Percentiles rank a stretch among this genome's conserved stretches.
Evolutionary conservation across 805 yeast genomes (phyloP).

Genomic region (Metschnikowia cerradonensis): DNA sequence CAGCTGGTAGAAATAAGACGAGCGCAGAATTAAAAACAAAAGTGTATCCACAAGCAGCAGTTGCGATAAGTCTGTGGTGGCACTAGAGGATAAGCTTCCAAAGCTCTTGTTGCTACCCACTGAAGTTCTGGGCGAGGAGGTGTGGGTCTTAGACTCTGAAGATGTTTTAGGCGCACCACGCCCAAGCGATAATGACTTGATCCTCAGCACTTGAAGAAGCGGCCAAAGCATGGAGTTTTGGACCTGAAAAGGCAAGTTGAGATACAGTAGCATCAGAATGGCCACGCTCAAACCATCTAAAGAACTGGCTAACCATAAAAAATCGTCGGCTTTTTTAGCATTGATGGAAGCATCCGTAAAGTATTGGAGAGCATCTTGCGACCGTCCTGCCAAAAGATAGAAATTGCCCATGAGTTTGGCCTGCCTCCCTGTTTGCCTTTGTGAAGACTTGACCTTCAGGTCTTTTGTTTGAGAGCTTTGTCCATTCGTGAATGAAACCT

Average conservation of each 20-base stretch:
- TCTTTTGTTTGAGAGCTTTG: conserved; percentile 18
- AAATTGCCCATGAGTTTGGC: conserved; percentile 72
- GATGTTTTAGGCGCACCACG: conserved; percentile 48
- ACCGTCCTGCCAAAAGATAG: conserved; percentile 74
- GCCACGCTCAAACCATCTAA: conserved; percentile 77
- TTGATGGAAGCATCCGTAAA: conserved; percentile 69
- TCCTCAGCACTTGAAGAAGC: conserved; percentile 30
- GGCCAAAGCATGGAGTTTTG: conserved; percentile 35
- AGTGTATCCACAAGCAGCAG: conserved; percentile 33
- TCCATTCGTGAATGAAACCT: conserved; percentile 25
- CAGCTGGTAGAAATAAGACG: conserved; percentile 27
- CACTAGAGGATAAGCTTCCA: conserved; percentile 24
- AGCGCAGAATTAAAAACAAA: conserved; percentile 25
- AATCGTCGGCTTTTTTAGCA: conserved; percentile 63
- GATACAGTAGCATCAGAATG: conserved; percentile 53
- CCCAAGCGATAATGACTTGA: conserved; percentile 20
- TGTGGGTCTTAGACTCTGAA: conserved; percentile 19
- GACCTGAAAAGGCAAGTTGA: conserved; percentile 49
- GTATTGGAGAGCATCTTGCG: conserved; percentile 62
- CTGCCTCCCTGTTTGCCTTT: conserved; percentile 66
- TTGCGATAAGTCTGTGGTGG: conserved; percentile 23
- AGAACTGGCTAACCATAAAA: conserved; percentile 84
- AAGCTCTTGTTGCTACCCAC: conserved; percentile 24
- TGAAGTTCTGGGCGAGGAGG: conserved; percentile 34
- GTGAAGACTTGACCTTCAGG: conserved; percentile 31